Evolutionary conservation across 192 early-diverging fungal species (phyloP), one percentile per base, ranked within the genome.

Genomic region (Jimgerdemannia flammicorona): DNA sequence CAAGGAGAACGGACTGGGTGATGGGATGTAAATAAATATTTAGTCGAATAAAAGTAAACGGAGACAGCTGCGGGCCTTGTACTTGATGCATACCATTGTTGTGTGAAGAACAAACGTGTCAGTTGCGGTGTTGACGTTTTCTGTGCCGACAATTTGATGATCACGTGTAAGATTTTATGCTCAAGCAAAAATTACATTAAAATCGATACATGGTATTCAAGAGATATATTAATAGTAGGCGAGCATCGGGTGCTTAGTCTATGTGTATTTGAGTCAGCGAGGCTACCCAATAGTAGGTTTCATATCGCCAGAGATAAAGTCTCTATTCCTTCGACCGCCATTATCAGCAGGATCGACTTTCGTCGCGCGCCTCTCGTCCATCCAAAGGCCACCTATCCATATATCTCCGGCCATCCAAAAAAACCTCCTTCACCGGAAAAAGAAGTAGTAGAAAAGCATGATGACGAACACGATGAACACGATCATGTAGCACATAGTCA

Each of bases 1-100:
- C 95, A 3, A 97, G 44, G 9, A 95, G 83, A 18, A 97, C 95
- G 59, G 81, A 83, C 81, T 83, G 29, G 29, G 29, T 29, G 29
- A 29, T 29, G 29, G 1, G 29, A 29, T 29, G 29, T 29, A 29
- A 29, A 29, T 29, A 29, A 29, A 29, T 29, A 29, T 29, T 29
- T 29, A 29, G 29, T 1, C 29, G 29, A 29, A 29, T 29, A 29
- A 29, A 29, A 29, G 29, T 29, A 29, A 29, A 29, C 29, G 29
- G 29, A 29, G 29, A 29, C 29, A 29, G 29, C 29, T 29, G 29
- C 29, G 29, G 29, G 29, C 29, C 29, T 29, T 29, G 29, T 29
- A 29, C 29, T 29, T 29, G 14, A 59, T 59, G 14, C 49, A 10
- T 59, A 59, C 49, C 49, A 59, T 59, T 59, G 49, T 59, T 59